Conservation (phyloP, 176 grass and related monocot genomes). For the Tillandsia fasciculata region DNA sequence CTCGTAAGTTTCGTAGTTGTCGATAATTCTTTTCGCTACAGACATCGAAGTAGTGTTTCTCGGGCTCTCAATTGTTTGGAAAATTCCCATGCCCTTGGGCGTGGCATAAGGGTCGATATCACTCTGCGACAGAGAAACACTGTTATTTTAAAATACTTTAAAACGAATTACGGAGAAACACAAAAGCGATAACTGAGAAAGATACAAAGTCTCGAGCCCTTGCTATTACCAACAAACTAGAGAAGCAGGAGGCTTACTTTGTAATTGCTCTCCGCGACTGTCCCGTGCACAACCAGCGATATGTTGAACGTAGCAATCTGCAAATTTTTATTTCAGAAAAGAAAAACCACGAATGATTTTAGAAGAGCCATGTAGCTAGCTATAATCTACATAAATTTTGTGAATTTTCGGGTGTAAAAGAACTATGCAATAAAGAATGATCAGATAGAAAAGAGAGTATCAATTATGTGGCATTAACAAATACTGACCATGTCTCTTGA, state of each 20-base stretch:
- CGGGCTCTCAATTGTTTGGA: constrained; percentile 57
- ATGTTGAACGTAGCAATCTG: constrained; percentile 81
- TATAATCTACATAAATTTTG: too few species aligned
- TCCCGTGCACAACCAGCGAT: constrained; percentile 75
- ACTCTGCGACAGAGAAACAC: constrained; percentile 23
- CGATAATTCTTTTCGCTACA: constrained; percentile 58
- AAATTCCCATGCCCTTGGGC: constrained; percentile 79
- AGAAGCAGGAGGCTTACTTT: constrained; percentile 28
- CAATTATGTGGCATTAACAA: neutral
- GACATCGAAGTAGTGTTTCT: constrained; percentile 61
- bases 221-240: neutral
- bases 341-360: neutral
- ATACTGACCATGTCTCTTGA: constrained; percentile 80
- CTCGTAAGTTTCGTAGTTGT: constrained; percentile 85
- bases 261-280: constrained; percentile 48
- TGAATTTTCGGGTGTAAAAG: too few species aligned
- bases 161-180: neutral
- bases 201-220: neutral
- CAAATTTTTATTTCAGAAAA: neutral
- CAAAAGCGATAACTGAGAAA: neutral
- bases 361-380: too few species aligned
- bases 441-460: too few species aligned
- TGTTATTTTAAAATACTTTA: constrained; percentile 11
- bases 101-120: constrained; percentile 52
- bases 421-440: too few species aligned